Percentiles rank a stretch among this genome's conserved stretches.
Evolutionary conservation across 306 rosid genomes (phyloP).

Genomic region (Medicago lupulina): DNA sequence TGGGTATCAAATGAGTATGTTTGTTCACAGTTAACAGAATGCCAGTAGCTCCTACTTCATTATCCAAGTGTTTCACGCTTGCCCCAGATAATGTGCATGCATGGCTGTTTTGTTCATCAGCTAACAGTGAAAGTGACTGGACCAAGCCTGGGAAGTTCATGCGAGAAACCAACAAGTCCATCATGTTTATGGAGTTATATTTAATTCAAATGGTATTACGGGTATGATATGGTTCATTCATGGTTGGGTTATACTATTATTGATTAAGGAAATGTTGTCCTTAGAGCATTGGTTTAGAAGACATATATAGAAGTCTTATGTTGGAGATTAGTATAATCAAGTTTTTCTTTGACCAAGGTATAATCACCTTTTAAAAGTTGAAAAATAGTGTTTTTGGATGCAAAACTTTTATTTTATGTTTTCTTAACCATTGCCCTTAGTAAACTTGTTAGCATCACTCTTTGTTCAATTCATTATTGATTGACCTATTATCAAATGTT

Average conservation of each 20-base stretch:
- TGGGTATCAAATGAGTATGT: slow-evolving; percentile 54
- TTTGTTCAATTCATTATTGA: slow-evolving; percentile 10
- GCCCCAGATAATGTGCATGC: not conserved
- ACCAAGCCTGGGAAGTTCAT: not conserved
- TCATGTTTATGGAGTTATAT: slow-evolving; percentile 12
- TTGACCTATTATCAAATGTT: no score
- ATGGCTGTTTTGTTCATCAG: not conserved
- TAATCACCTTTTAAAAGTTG: no score
- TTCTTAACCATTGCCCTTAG: no score
- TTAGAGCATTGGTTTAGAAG: no score
- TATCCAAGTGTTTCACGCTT: not conserved
- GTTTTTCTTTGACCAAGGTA: no score
- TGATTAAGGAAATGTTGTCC: no score
- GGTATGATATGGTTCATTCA: not conserved
- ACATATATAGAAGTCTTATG: no score
- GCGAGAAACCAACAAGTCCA: not conserved
- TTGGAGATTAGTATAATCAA: no score
- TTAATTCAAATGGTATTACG: slow-evolving; percentile 5
- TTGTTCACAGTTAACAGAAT: slow-evolving; percentile 24
- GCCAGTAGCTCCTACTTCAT: not conserved
- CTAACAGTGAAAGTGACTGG: not conserved
- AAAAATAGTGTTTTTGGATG: no score
- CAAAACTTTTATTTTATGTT: no score
- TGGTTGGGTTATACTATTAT: slow-evolving; percentile 6
- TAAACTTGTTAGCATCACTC: no score